phyloP scores from a whole-genome alignment of 2,329 filamentous ascomycete species.

The Drechmeria coniospora region DNA sequence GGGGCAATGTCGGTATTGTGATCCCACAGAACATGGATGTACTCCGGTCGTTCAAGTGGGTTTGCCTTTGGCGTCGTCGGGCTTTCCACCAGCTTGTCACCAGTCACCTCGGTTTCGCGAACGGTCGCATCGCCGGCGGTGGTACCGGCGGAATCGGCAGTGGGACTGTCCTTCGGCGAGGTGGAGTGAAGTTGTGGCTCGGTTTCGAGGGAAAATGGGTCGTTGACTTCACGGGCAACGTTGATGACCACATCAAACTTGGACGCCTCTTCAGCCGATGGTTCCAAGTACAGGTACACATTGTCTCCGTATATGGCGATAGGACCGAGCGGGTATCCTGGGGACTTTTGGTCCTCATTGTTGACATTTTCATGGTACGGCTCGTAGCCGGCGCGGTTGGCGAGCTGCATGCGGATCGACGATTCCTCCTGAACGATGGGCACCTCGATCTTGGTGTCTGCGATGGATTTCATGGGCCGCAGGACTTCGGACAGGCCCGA shows the following conservation, averaged over 20 bases:
- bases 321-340: constrained; percentile 68
- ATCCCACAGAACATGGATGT: constrained; percentile 78
- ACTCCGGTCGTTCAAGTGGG: constrained; percentile 48
- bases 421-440: constrained; percentile 40
- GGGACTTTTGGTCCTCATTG: constrained; percentile 65
- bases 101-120: constrained; percentile 35
- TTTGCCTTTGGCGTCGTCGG: constrained; percentile 41
- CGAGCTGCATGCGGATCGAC: constrained; percentile 44
- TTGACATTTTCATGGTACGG: constrained; percentile 52
- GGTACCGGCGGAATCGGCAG: constrained; percentile 40
- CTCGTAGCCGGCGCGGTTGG: constrained; percentile 39
- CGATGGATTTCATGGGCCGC: constrained; percentile 32
- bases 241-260: constrained; percentile 75
- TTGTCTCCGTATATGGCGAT: constrained; percentile 68
- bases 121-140: constrained; percentile 44
- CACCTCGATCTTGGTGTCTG: constrained; percentile 21
- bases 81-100: constrained; percentile 24
- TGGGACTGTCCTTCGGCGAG: constrained; percentile 23
- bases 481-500: constrained; percentile 43
- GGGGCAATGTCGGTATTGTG: constrained; percentile 76
- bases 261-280: constrained; percentile 60
- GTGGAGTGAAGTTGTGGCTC: constrained; percentile 8
- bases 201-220: constrained; percentile 43
- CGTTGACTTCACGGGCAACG: constrained; percentile 66
- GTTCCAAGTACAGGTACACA: constrained; percentile 67